Evolutionary conservation across 352 stramenopile genomes (phyloP).

Genomic region (Globisporangium barbulae): DNA sequence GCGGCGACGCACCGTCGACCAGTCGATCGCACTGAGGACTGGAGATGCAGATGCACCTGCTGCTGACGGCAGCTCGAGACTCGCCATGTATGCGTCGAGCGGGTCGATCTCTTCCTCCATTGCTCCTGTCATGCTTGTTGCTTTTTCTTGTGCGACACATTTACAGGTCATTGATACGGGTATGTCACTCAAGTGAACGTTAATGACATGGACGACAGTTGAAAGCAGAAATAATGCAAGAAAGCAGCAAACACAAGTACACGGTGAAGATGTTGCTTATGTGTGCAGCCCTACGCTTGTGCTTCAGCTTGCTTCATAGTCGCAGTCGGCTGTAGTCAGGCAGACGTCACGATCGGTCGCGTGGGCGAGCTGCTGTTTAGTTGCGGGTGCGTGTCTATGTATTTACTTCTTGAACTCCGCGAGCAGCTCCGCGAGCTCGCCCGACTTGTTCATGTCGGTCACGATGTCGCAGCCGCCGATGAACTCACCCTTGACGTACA

Average conservation of each 20-base stretch:
- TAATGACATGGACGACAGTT: background rate
- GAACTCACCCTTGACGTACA: slow-evolving; percentile 99
- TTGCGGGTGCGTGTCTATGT: background rate
- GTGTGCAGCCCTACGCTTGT: too few species aligned
- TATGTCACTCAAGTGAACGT: background rate
- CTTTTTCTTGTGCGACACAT: too few species aligned
- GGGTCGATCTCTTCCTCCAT: slow-evolving; percentile 48
- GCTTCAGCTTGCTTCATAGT: too few species aligned
- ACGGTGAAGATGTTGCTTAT: background rate
- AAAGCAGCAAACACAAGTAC: background rate
- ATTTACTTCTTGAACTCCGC: slow-evolving; percentile 71
- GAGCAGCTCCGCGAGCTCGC: slow-evolving; percentile 89
- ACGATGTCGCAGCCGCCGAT: slow-evolving; percentile 99
- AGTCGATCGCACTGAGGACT: slow-evolving; percentile 7
- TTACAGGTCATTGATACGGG: too few species aligned
- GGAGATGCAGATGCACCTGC: background rate
- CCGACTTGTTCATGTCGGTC: slow-evolving; percentile 92
- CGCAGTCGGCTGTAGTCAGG: background rate
- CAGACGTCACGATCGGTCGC: background rate
- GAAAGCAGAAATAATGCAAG: background rate
- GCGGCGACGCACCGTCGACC: slow-evolving; percentile 1
- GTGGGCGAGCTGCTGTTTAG: background rate
- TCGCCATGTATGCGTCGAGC: slow-evolving; percentile 81
- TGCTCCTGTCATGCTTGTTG: slow-evolving; percentile 12
- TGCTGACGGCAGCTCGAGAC: slow-evolving; percentile 32